Conservation (phyloP, 2,329 filamentous ascomycete species). For the Chalara sp. region DNA sequence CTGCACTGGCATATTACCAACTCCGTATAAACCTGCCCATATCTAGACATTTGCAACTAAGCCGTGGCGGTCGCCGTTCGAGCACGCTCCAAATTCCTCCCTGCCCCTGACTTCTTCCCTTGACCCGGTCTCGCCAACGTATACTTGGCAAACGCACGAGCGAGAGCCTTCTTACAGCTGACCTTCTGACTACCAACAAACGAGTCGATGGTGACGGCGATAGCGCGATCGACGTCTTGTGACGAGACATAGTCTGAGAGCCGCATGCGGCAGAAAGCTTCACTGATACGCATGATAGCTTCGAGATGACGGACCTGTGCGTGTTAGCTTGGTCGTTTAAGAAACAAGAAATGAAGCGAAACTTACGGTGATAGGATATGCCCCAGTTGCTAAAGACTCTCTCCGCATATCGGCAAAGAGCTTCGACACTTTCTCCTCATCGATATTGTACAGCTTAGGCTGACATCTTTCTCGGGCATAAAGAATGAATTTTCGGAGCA, state of each 20-base stretch:
- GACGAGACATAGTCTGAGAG: slow-evolving; percentile 90
- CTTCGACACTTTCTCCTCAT: slow-evolving; percentile 91
- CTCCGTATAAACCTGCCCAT: background rate
- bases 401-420: slow-evolving; percentile 94
- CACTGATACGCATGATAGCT: slow-evolving; percentile 92
- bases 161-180: slow-evolving; percentile 93
- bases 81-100: slow-evolving; percentile 16
- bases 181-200: slow-evolving; percentile 97
- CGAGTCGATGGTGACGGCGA: slow-evolving; percentile 91
- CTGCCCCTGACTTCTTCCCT: slow-evolving; percentile 20
- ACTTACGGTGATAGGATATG: slow-evolving; percentile 94
- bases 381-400: slow-evolving; percentile 87
- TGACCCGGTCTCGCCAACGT: slow-evolving; percentile 40
- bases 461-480: slow-evolving; percentile 85
- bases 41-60: slow-evolving; percentile 7
- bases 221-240: slow-evolving; percentile 91
- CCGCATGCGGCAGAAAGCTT: slow-evolving; percentile 95
- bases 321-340: slow-evolving; percentile 7
- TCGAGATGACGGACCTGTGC: slow-evolving; percentile 87
- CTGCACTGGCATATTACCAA: background rate
- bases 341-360: background rate
- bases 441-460: slow-evolving; percentile 94
- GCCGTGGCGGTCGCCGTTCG: slow-evolving; percentile 19
- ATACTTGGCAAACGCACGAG: slow-evolving; percentile 94
- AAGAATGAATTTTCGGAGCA: slow-evolving; percentile 92